A percentile compares a stretch with the other conserved stretches of the same genome.
Evolutionary conservation across 2,329 filamentous ascomycete species (phyloP).

Genomic region (Ophiostoma novo-ulmi): DNA sequence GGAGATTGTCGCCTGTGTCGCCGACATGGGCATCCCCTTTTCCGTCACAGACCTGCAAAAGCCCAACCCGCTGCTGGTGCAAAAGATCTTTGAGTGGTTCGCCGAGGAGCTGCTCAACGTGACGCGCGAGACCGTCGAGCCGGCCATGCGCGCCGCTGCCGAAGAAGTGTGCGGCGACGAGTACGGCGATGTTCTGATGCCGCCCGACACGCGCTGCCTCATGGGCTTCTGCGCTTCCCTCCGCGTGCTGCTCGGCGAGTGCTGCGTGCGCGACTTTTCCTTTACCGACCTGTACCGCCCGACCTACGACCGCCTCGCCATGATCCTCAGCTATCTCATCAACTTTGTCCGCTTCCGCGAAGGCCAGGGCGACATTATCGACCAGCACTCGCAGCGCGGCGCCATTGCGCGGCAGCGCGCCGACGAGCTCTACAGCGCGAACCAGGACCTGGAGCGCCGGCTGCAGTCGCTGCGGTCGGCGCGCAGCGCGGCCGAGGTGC

Average conservation of each 20-base stretch:
- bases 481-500: slow-evolving; percentile 71
- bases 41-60: slow-evolving; percentile 82
- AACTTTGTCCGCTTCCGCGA: slow-evolving; percentile 98
- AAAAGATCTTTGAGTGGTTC: slow-evolving; percentile 98
- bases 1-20: slow-evolving; percentile 96
- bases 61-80: slow-evolving; percentile 88
- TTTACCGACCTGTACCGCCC: slow-evolving; percentile 90
- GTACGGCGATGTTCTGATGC: slow-evolving; percentile 71
- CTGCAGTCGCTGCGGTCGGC: slow-evolving; percentile 77
- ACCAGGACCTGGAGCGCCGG: slow-evolving; percentile 77
- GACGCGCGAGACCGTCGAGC: slow-evolving; percentile 87
- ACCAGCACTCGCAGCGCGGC: slow-evolving; percentile 87
- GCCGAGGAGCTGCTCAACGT: slow-evolving; percentile 90
- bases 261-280: slow-evolving; percentile 87
- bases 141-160: slow-evolving; percentile 87
- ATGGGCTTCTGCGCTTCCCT: slow-evolving; percentile 93
- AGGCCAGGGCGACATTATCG: slow-evolving; percentile 81
- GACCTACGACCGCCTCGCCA: slow-evolving; percentile 81
- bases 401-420: slow-evolving; percentile 83
- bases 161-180: slow-evolving; percentile 78
- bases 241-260: slow-evolving; percentile 73
- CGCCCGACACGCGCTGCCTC: slow-evolving; percentile 81
- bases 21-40: slow-evolving; percentile 90
- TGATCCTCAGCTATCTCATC: slow-evolving; percentile 96
- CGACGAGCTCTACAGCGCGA: slow-evolving; percentile 77